Conservation (phyloP, 441 rosid genomes). For the Mallotus japonicus region DNA sequence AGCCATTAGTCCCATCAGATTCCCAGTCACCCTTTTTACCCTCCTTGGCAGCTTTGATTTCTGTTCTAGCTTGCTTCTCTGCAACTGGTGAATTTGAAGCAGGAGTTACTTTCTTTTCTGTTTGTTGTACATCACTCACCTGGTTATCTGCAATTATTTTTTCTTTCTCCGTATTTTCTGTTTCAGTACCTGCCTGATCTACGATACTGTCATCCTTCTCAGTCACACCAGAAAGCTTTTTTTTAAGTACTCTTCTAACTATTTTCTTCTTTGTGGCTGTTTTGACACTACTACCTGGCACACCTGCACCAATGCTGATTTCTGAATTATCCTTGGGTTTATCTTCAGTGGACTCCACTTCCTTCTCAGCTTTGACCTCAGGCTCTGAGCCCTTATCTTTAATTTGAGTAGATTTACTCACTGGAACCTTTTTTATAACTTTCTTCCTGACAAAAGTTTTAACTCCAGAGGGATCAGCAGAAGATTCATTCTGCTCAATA, state of each 20-base stretch:
- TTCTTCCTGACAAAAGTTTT: slow-evolving; percentile 60
- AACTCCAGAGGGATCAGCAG: slow-evolving; percentile 37
- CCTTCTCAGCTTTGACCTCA: slow-evolving; percentile 46
- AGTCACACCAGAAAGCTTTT: slow-evolving; percentile 54
- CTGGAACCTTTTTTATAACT: slow-evolving; percentile 48
- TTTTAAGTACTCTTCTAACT: slow-evolving; percentile 77
- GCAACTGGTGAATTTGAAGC: slow-evolving; percentile 34
- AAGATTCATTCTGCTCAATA: slow-evolving; percentile 43
- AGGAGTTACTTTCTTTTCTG: slow-evolving; percentile 28
- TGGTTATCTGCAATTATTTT: slow-evolving; percentile 32
- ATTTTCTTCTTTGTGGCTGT: slow-evolving; percentile 68
- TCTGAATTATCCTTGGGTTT: slow-evolving; percentile 50
- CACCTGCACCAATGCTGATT: slow-evolving; percentile 32
- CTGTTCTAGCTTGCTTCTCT: slow-evolving; percentile 43
- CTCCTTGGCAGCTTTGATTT: slow-evolving; percentile 39
- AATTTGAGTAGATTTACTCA: slow-evolving; percentile 33
- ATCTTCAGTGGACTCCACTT: slow-evolving; percentile 35
- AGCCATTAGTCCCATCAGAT: slow-evolving; percentile 30
- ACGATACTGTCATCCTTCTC: slow-evolving; percentile 45
- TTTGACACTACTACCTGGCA: slow-evolving; percentile 51
- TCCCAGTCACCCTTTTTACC: slow-evolving; percentile 47
- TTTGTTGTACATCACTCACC: slow-evolving; percentile 19
- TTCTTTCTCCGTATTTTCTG: slow-evolving; percentile 35
- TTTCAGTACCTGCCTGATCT: slow-evolving; percentile 30
- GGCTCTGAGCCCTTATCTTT: slow-evolving; percentile 38